Base-by-base conservation (phyloP, 768 basidiomycete species). In the Mycena polygramma region DNA sequence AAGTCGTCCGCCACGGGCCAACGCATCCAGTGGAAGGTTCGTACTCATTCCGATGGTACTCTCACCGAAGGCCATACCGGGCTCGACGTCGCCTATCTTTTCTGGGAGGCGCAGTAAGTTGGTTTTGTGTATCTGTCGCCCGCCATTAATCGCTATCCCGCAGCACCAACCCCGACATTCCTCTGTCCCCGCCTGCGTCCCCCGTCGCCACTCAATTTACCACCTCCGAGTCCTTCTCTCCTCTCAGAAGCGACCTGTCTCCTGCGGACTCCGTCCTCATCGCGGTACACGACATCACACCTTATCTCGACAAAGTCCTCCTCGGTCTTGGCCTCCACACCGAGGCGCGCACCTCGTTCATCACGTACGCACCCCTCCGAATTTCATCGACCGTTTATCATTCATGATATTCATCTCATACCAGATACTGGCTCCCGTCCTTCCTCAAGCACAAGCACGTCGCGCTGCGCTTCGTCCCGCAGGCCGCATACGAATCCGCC, bases 71-170 rank as follows among this genome's bases (percentile, higher is more conserved):
- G 72, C 24, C 52, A 63, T 0, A 79, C 79, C 4, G 76, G 77
- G 0, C 55, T 77, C 19, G 78, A 80, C 17, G 71, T 81, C 7
- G 68, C 81, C 11, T 84, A 82, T 68, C 74, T 83, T n/a, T 84
- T 79, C 71, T 84, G 84, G 83, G 82, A 81, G 54, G 79, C 81
- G n/a, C 57, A 77, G 80, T 81, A 71, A 67, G 80, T 75, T 35
- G 49, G 9, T 17, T 39, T 8, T 13, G 10, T 30, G 3, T 30
- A 30, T 30, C 20, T 15, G 15, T 20, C 4, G 24, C 35, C 30
- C 30, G 30, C 30, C 30, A 30, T 30, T 30, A 30, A 30, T 30
- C 6, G 2, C 30, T 30, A 30, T 30, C 30, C 3, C 30, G 3
- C 35, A 63, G 60, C 49, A 65, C 49, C 14, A 71, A 71, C 20